Evolutionary conservation across 805 yeast genomes (phyloP), one percentile per base, ranked within the genome.

Genomic region (Candida multigemmis): DNA sequence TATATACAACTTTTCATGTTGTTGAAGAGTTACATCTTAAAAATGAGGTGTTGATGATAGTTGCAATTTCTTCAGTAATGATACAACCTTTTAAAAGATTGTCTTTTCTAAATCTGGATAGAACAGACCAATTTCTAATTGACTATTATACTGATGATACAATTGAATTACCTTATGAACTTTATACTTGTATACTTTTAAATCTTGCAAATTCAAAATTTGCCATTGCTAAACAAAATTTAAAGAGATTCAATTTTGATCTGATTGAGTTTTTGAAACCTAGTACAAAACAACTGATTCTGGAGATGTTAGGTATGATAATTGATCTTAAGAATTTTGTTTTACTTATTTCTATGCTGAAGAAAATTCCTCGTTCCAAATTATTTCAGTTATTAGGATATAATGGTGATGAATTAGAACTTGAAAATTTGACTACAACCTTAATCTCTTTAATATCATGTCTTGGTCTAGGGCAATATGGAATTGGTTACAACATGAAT

Each of bases 271-370:
- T n/a, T n/a, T n/a, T n/a, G n/a, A n/a, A n/a, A n/a, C n/a, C n/a
- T n/a, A n/a, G n/a, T n/a, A n/a, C n/a, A n/a, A n/a, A n/a, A n/a
- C n/a, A n/a, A n/a, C n/a, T n/a, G n/a, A n/a, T n/a, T n/a, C 28
- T 15, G 4, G 28, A 29, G 6, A 12, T 16, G 11, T 27, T 54
- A 11, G 22, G 24, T 8, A 34, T 36, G n/a, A 41, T 50, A 6
- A 44, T 56, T n/a, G 57, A 56, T 30, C 38, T 44, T 28, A 56
- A 58, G 33, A 40, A 38, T 15, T 50, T 54, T 23, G 36, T 56
- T 12, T 34, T 54, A 24, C 34, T 56, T 6, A 36, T 59, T 19
- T 40, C 56, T 3, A 32, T 44, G 13, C 39, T 48, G 1, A 41
- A 42, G 22, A 35, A 40, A 15, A 46, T 53, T 8, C 34, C 56